Percentiles rank a stretch among this genome's conserved stretches.
phyloP scores from a whole-genome alignment of 2,329 filamentous ascomycete genomes.

The Sclerotinia borealis region DNA sequence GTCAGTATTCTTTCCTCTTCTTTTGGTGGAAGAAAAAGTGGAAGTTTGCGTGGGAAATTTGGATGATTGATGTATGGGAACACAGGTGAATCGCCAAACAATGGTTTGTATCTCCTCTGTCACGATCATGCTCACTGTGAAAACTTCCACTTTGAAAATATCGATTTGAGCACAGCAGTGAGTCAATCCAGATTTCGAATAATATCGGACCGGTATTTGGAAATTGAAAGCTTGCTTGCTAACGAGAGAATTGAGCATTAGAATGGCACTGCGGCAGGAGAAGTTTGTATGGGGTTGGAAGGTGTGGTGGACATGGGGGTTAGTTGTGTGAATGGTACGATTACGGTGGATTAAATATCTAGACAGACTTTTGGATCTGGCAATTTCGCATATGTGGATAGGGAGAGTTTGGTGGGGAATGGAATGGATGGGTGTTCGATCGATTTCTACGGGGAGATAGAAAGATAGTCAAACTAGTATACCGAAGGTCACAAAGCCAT shows the following conservation, averaged over 20 bases:
- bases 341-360: neutral
- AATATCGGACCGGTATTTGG: too few relatives aligned
- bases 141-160: neutral
- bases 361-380: neutral
- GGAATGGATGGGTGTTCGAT: too few relatives aligned
- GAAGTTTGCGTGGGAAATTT: neutral
- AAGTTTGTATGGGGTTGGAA: neutral
- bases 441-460: neutral
- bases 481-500: neutral
- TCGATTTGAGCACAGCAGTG: neutral
- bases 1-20: neutral
- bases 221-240: too few relatives aligned
- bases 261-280: neutral
- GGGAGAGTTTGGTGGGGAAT: too few relatives aligned
- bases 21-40: neutral
- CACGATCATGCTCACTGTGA: slow-evolving; percentile 2
- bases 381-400: too few relatives aligned
- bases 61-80: neutral
- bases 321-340: slow-evolving; percentile 1
- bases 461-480: neutral
- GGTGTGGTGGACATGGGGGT: neutral
- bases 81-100: slow-evolving; percentile 3
- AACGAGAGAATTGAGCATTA: too few relatives aligned
- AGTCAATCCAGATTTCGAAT: neutral
- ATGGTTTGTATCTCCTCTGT: slow-evolving; percentile 1